Evolutionary conservation across 2,329 filamentous ascomycete species (phyloP).

Genomic region (Coniochaeta sp.): DNA sequence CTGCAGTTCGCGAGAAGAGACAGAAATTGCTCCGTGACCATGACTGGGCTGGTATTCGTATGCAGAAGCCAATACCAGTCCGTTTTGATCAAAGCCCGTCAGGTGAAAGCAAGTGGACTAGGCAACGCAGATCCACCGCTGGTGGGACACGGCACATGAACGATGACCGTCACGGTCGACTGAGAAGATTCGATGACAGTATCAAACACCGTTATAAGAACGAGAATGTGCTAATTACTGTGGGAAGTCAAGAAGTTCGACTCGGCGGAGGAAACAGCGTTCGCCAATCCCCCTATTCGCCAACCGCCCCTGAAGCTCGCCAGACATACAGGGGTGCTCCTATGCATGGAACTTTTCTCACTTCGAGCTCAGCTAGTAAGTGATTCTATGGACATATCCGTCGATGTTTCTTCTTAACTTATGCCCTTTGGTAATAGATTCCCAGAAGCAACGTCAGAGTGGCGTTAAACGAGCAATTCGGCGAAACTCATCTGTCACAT

Average conservation of each 20-base stretch:
- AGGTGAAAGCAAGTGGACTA: neutral
- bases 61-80: constrained; percentile 22
- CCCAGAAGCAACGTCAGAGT: neutral
- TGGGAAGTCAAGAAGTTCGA: constrained; percentile 26
- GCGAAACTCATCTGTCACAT: neutral
- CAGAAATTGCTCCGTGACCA: constrained; percentile 20
- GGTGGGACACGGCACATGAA: constrained; percentile 5
- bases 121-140: constrained; percentile 4
- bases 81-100: constrained; percentile 12
- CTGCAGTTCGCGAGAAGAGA: constrained; percentile 16
- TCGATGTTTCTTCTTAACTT: neutral
- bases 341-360: neutral
- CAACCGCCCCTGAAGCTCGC: constrained; percentile 1
- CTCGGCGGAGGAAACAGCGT: constrained; percentile 12
- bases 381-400: neutral
- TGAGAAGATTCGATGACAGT: neutral
- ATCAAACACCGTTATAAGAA: neutral
- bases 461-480: neutral
- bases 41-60: constrained; percentile 25
- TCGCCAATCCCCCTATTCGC: constrained; percentile 13
- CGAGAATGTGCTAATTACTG: constrained; percentile 21
- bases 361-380: neutral
- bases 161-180: neutral
- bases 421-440: neutral
- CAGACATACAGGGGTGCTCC: neutral